Evolutionary conservation across 495 filamentous ascomycete genomes (phyloP).

Genomic region (Daldinia childiae): DNA sequence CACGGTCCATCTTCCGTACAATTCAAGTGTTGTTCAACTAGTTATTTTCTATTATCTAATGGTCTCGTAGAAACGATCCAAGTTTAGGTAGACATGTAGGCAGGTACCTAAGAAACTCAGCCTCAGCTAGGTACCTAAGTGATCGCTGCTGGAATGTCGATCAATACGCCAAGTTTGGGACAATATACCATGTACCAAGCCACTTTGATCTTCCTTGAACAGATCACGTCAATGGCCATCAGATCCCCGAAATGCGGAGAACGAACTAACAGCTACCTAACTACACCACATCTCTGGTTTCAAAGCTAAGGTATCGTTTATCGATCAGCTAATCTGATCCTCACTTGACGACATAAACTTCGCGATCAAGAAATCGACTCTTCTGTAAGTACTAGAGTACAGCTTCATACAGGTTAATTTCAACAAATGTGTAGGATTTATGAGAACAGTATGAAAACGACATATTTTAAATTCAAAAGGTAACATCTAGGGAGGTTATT

Average conservation of each 20-base stretch:
- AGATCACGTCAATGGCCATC: not conserved
- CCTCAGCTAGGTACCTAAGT: not conserved
- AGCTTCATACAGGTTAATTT: not conserved
- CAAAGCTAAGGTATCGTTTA: not conserved
- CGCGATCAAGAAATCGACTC: not conserved
- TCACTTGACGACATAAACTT: constrained; percentile 23
- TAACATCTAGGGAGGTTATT: not conserved
- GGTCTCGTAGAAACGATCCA: not conserved
- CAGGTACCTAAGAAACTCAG: not conserved
- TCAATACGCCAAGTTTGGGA: constrained; percentile 15
- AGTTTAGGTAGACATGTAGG: not conserved
- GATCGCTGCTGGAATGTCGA: constrained; percentile 3
- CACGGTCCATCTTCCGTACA: not conserved
- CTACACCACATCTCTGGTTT: not conserved
- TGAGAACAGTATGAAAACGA: not conserved
- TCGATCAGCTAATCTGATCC: constrained; percentile 23
- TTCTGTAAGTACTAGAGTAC: not conserved
- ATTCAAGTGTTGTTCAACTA: too few species aligned
- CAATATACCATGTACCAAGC: constrained; percentile 3
- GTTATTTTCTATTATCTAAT: not conserved
- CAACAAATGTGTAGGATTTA: too few species aligned
- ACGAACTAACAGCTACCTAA: constrained; percentile 1
- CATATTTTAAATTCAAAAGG: not conserved
- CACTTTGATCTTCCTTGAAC: constrained; percentile 23
- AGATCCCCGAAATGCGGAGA: constrained; percentile 24